Evolutionary conservation across 139 green algal genomes (phyloP).

Genomic region (Dunaliella primolecta): DNA sequence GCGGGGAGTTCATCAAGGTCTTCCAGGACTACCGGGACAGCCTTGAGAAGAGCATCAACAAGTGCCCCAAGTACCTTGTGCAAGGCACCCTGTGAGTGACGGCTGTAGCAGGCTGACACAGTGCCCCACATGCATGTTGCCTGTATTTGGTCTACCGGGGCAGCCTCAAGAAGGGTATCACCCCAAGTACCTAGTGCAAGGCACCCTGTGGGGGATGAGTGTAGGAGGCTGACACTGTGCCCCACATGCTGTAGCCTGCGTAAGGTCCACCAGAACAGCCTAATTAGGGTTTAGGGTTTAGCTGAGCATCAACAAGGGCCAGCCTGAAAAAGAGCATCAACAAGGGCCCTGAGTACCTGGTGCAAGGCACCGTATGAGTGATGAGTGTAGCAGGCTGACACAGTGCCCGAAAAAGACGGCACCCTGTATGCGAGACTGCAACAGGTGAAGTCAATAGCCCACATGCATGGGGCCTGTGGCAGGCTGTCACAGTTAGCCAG

Average conservation of each 20-base stretch:
- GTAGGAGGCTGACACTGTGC: too few relatives aligned
- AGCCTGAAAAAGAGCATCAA: conserved; percentile 71
- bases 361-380: conserved; percentile 63
- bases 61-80: conserved; percentile 78
- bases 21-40: conserved; percentile 84
- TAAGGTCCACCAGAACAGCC: conserved; percentile 68
- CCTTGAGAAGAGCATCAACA: conserved; percentile 70
- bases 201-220: conserved; percentile 33
- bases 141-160: conserved; percentile 75
- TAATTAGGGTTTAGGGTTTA: too few relatives aligned
- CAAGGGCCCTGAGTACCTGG: conserved; percentile 74
- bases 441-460: too few relatives aligned
- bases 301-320: too few relatives aligned
- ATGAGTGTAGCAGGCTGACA: not conserved
- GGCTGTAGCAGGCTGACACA: too few relatives aligned
- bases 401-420: too few relatives aligned
- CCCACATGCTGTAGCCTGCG: too few relatives aligned
- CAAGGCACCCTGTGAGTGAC: conserved; percentile 57
- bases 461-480: too few relatives aligned
- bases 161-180: conserved; percentile 68
- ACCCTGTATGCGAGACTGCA: too few relatives aligned
- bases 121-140: too few relatives aligned
- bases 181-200: conserved; percentile 83
- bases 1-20: conserved; percentile 89
- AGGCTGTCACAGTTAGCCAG: not conserved